Evolutionary conservation across 352 stramenopile genomes (phyloP), one percentile per base, ranked within the genome.

Genomic region (Phytophthora cryptogea): DNA sequence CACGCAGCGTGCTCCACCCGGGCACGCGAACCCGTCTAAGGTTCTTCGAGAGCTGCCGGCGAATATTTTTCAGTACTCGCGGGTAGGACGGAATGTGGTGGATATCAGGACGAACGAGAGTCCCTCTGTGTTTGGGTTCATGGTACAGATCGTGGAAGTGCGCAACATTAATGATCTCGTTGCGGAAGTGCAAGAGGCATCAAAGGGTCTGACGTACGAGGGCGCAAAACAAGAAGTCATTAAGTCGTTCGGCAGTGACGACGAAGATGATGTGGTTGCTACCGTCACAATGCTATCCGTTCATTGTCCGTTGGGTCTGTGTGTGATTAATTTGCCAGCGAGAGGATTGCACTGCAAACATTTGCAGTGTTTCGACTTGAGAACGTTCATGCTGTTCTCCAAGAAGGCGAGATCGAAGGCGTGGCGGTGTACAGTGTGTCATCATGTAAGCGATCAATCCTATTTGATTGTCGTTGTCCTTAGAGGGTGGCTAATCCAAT

Each of bases 361-460:
- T 63, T 75, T 98, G 49, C 94, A 98, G 80, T 99, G 96, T 67
- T 98, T 99, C 70, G 95, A 99, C 69, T 69, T 99, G 27, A 78
- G 64, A 58, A 97, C 89, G 3, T 99, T 97, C 64, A 67, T 99
- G 17, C 66, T 88, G 35, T 93, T 95, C 47, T 98, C 95, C 79
- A 83, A 94, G 59, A 90, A 83, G 58, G 84, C 91, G 16, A 77
- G 78, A 41, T 96, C 91, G 16, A 83, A 87, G 35, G 77, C 90
- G 42, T 98, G 92, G 80, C 83, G 86, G 50, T 98, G 94, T 81
- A 88, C 75, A 53, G 74, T 91, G 27, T 98, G 94, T 61, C 85
- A 98, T 74, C 80, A 89, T 76, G 85, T 94, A 78, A 54, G 79
- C 78, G 26, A 8, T n/a, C 17, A 37, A 5, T 36, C 1, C 23